Evolutionary conservation across 495 filamentous ascomycete genomes (phyloP), one percentile per base, ranked within the genome.

Genomic region (Astrothelium subdiscretum): DNA sequence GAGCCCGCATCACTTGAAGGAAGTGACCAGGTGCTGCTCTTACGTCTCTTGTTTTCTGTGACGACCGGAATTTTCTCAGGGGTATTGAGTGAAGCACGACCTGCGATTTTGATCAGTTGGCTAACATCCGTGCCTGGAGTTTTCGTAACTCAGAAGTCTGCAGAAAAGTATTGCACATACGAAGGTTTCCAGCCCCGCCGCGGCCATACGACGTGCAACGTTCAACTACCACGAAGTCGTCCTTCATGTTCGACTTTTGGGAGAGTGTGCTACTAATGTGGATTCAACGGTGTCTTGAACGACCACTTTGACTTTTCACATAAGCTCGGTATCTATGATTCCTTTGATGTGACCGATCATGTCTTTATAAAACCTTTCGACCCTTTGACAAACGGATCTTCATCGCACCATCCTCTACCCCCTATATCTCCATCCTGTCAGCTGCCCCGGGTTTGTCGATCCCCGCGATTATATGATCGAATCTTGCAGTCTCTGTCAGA

Each of bases 121-220:
- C 13, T 58, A 29, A 8, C 31, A 18, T 29, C n/a, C n/a, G n/a
- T n/a, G n/a, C n/a, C n/a, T n/a, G n/a, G n/a, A n/a, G n/a, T n/a
- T n/a, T n/a, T n/a, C n/a, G n/a, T n/a, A n/a, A n/a, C n/a, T n/a
- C n/a, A n/a, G n/a, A n/a, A n/a, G 13, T 8, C 10, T 35, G 12
- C 44, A 8, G 24, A 52, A 24, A 54, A 54, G 48, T 20, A 15
- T 8, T 8, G 48, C 20, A 62, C 63, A 42, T 59, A 66, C 64
- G 60, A 58, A 66, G 62, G 57, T 66, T 66, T 11, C 64, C 64
- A 18, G 64, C 64, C 3, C 64, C 64, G 18, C 64, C 64, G 26
- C 62, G 62, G 10, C 64, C 64, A 42, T 66, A 54, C 1, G 61
- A 63, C 22, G 38, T 59, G n/a, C 61, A 24, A 15, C 64, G 52